Evolutionary conservation across 2,329 filamentous ascomycete species (phyloP), one percentile per base, ranked within the genome.

Genomic region (Aureobasidium zeae): DNA sequence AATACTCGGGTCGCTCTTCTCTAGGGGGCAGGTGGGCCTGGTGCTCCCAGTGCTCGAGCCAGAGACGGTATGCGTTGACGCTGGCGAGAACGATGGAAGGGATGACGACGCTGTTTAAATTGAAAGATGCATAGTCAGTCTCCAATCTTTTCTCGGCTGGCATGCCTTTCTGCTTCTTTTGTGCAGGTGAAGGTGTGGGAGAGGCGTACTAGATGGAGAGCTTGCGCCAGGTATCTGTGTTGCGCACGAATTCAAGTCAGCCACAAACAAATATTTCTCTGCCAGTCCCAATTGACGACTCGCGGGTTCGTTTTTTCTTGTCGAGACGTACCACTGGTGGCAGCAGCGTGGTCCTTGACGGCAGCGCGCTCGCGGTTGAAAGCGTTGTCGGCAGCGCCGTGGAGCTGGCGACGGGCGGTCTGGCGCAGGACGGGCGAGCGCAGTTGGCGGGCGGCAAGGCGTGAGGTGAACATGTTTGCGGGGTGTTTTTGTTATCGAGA

Each of bases 31-130:
- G 70, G 71, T 96, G 89, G 42, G 67, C 70, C 78, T 83, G 86
- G 76, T 98, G 91, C 70, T 93, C 85, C 89, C 89, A 96, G 70
- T 98, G 91, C 72, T 93, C 86, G 59, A 77, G 80, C 86, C 87
- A 98, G 51, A 94, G 79, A 62, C 81, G 79, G 66, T 83, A 94
- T 58, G 88, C 88, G 66, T 98, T 98, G 68, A 80, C 71, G 54
- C 69, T 64, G 48, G 83, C 80, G 53, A 87, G 70, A 54, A 81
- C 68, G 47, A 96, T 71, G 63, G 68, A 72, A 45, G 89, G 88
- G 53, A 83, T 69, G 53, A 84, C 79, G 60, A 73, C 81, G 67
- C 88, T 94, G 62, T 57, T 42, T 3, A n/a, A n/a, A n/a, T n/a
- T 29, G 19, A 9, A 25, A 25, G 13, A 41, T 24, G 22, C 7